Base-by-base conservation (phyloP, 495 filamentous ascomycete genomes). In the Podospora bellae-mahoneyi region DNA sequence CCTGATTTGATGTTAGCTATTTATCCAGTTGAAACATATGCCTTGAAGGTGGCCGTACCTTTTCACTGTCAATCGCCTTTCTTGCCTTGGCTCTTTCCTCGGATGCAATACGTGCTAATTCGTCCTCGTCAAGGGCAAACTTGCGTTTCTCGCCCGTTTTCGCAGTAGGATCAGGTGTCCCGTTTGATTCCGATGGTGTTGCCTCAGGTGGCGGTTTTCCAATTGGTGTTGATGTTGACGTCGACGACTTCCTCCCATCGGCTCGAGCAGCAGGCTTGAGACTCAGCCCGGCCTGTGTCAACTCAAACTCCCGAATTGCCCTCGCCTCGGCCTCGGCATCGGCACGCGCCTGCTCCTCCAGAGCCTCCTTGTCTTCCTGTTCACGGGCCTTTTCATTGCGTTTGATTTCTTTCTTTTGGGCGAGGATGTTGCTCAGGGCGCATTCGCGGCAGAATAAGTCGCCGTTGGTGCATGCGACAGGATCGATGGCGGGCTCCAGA, bases 361-460 rank as follows among this genome's bases (percentile, higher is more conserved):
- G 80, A 48, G 80, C 78, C 19, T 89, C 86, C 67, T 78, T 78
- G 66, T 82, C 77, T 69, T 85, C 82, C 58, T 81, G 78, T 74
- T 92, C 91, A 57, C 83, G 79, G 57, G 88, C 84, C 66, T 85
- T 87, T 74, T 93, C 92, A 16, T 90, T 71, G 0, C 95, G 85
- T 74, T 94, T 96, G 72, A 98, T 96, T 77, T 97, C 96, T 78
- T 95, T 91, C 69, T 92, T 86, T 78, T 99, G 95, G 5, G 92
- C 86, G 1, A 99, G 84, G 56, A 99, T 88, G 75, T 97, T 97
- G 73, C 81, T 91, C 30, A 97, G 87, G 10, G 94, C 93, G 79
- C 95, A 99, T 78, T 99, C 95, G 67, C 93, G 87, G 74, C 95
- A 99, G 80, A 98, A 98, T n/a, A 99, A 84, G 76, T 98, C 93